Conservation (phyloP, 1,284 basidiomycete genomes). For the Omphalotus olearius region DNA sequence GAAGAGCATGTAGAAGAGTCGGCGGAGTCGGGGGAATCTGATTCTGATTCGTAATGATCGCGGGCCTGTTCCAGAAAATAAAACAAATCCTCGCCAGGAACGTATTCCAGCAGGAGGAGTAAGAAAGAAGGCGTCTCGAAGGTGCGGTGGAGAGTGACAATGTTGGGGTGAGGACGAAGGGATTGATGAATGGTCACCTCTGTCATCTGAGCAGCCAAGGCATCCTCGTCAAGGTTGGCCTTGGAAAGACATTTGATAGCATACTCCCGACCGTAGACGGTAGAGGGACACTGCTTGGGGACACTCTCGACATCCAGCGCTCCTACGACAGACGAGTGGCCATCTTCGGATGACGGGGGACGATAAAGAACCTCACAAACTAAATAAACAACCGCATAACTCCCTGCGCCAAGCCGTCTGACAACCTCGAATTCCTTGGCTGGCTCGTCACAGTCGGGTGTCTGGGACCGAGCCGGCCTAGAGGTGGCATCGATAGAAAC, state of each 20-base stretch:
- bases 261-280: constrained; percentile 80
- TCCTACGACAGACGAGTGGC: constrained; percentile 50
- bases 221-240: constrained; percentile 84
- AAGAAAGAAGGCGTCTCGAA: constrained; percentile 48
- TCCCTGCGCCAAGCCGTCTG: constrained; percentile 80
- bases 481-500: constrained; percentile 34
- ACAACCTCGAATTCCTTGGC: constrained; percentile 79
- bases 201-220: constrained; percentile 81
- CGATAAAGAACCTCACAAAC: constrained; percentile 80
- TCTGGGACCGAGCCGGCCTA: constrained; percentile 20
- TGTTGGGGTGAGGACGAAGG: constrained; percentile 87
- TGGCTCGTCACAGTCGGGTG: constrained; percentile 38
- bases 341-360: constrained; percentile 54
- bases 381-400: constrained; percentile 92
- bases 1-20: constrained; percentile 45
- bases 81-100: constrained; percentile 94
- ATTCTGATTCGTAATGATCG: constrained; percentile 67
- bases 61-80: constrained; percentile 95
- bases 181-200: constrained; percentile 96
- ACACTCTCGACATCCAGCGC: constrained; percentile 56
- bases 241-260: constrained; percentile 97
- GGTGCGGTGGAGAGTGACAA: constrained; percentile 92
- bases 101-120: constrained; percentile 67
- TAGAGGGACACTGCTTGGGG: constrained; percentile 30
- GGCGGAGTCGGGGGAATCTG: constrained; percentile 35